Conservation (phyloP, 805 yeast species). For the Yamadazyma sp. region DNA sequence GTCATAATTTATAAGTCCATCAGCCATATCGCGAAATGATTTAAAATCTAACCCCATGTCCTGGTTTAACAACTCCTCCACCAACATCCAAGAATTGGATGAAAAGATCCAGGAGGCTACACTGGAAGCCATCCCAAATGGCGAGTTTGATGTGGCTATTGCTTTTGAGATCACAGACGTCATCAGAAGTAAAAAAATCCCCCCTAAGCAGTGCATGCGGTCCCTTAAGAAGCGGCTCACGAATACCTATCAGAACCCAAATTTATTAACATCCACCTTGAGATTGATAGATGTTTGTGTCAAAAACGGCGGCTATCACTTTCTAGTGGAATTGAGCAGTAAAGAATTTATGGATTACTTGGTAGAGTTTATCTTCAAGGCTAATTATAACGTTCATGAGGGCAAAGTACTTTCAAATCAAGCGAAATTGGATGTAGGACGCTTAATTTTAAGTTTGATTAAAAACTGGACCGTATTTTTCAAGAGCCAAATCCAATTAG, state of each 20-base stretch:
- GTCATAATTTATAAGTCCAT: too few relatives aligned
- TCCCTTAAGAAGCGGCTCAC: slow-evolving; percentile 73
- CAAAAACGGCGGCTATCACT: slow-evolving; percentile 89
- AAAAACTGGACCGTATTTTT: slow-evolving; percentile 80
- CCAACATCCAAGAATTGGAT: slow-evolving; percentile 48
- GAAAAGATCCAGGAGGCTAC: slow-evolving; percentile 73
- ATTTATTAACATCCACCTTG: slow-evolving; percentile 71
- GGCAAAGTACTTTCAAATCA: slow-evolving; percentile 22
- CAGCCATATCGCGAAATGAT: slow-evolving; percentile 1
- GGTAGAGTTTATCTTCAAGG: slow-evolving; percentile 45
- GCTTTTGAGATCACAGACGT: slow-evolving; percentile 86
- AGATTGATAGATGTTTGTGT: slow-evolving; percentile 82
- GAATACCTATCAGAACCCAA: slow-evolving; percentile 65
- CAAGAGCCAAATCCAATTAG: slow-evolving; percentile 61
- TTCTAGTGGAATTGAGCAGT: slow-evolving; percentile 73
- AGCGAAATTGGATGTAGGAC: slow-evolving; percentile 47
- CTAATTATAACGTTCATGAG: slow-evolving; percentile 35
- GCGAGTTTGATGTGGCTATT: slow-evolving; percentile 70
- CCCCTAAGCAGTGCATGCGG: slow-evolving; percentile 82
- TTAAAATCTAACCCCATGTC: slow-evolving; percentile 38
- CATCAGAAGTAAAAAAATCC: slow-evolving; percentile 76
- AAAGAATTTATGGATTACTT: slow-evolving; percentile 85
- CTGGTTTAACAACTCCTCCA: slow-evolving; percentile 47
- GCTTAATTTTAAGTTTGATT: slow-evolving; percentile 58
- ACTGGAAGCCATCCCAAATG: slow-evolving; percentile 86